These are phyloP conservation scores for Basipetospora chlamydospora DNA, from an alignment of 2,329 filamentous ascomycete genomes.

Conservation along the genomic window DNA sequence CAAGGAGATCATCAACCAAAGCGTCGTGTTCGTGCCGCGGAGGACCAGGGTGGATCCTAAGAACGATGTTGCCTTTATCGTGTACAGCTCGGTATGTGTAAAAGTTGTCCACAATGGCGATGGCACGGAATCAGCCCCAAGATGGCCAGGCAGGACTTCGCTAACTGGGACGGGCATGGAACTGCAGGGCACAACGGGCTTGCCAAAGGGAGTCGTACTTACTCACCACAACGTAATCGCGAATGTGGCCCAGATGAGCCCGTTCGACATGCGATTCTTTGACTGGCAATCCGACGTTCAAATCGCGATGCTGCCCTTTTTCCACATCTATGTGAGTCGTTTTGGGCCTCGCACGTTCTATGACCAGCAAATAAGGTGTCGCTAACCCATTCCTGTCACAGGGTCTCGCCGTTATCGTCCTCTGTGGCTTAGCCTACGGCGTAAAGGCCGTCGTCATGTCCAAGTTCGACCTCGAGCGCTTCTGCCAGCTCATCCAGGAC, in stretches of 20 bases:
- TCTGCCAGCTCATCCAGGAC: conserved; percentile 63
- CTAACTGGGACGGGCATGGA: not conserved
- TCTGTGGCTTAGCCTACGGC: conserved; percentile 34
- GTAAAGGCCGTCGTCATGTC: conserved; percentile 57
- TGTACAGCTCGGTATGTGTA: conserved; percentile 53
- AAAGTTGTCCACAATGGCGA: not conserved
- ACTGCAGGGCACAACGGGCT: conserved; percentile 65
- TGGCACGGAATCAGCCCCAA: not conserved
- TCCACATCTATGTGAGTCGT: conserved; percentile 69
- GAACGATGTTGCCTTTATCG: conserved; percentile 68
- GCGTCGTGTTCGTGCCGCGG: conserved; percentile 34
- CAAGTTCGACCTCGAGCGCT: conserved; percentile 67
- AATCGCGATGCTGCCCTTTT: conserved; percentile 73
- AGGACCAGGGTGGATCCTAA: conserved; percentile 49
- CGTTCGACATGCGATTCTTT: conserved; percentile 37
- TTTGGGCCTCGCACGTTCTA: not conserved
- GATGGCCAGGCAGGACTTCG: too few relatives aligned
- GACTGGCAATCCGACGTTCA: conserved; percentile 56
- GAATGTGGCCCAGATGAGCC: conserved; percentile 46
- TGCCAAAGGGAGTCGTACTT: conserved; percentile 84
- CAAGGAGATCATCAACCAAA: conserved; percentile 48
- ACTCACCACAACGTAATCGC: conserved; percentile 71
- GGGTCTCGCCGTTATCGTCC: conserved; percentile 19
- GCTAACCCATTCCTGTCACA: conserved; percentile 6
- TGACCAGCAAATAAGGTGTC: not conserved